Base-by-base conservation (phyloP, 2,329 filamentous ascomycete genomes). In the Calonectria ilicicola region DNA sequence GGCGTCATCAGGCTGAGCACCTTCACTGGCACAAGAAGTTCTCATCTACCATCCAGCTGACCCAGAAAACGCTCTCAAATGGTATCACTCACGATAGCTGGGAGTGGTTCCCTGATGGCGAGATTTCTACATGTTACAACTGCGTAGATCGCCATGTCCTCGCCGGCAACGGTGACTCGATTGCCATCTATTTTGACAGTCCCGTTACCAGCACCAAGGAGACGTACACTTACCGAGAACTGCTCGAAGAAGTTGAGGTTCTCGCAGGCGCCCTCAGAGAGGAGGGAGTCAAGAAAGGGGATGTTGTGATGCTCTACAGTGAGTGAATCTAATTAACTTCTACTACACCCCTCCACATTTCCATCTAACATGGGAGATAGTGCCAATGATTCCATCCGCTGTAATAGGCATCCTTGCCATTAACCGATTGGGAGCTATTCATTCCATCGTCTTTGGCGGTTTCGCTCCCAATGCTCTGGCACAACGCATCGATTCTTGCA, bases 331-430 rank as follows among this genome's bases (percentile, higher is more conserved):
- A 26, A 15, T 60, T 47, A 51, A 6, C 2, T n/a, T 27, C 19
- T 15, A 10, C 14, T n/a, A 14, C 14, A 32, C 19, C 14, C 29
- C 19, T 38, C 12, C n/a, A 49, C 32, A 53, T 19, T n/a, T 15
- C 69, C 72, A 23, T 15, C 69, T 73, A 23, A 71, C 47, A 23
- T 21, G n/a, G 23, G 2, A 32, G 27, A 27, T 75, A 95, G 93
- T 98, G 96, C 96, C 96, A 67, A 98, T 98, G 96, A 95, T 98
- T 51, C 96, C 96, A 0, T 93, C 95, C 0, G 94, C 95, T 2
- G 83, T 98, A n/a, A 91, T 97, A 74, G 96, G 94, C 12, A 95
- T 97, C 75, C 90, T 98, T 5, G 95, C 96, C 27, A 91, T 94
- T 72, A 92, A 92, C 73, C 91, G 95, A 12, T 87, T 98, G 1